A percentile compares a stretch with the other conserved stretches of the same genome.
Evolutionary conservation across 164 flowering plant genomes (phyloP).

Genomic region (Magnolia kwangsiensis): DNA sequence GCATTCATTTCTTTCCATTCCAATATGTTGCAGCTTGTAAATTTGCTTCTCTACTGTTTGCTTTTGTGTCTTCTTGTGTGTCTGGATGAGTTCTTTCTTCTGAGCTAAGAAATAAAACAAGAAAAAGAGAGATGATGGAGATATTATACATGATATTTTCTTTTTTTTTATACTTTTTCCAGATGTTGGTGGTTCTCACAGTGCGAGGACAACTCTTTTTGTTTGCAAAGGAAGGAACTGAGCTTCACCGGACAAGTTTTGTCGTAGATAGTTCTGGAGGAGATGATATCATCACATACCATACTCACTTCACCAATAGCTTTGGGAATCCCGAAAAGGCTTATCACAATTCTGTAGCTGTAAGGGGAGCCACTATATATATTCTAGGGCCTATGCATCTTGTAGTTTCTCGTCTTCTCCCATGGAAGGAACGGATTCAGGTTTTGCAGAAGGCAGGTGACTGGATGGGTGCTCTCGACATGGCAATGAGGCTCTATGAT

Average conservation of each 20-base stretch:
- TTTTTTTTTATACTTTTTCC: conserved; percentile 14
- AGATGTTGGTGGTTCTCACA: conserved; percentile 94
- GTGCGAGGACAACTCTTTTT: conserved; percentile 67
- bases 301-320: conserved; percentile 61
- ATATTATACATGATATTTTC: neutral
- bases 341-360: conserved; percentile 76
- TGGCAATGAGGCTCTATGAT: conserved; percentile 95
- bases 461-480: conserved; percentile 99
- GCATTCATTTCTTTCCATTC: neutral
- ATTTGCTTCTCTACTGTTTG: neutral
- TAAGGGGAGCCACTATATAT: conserved; percentile 85
- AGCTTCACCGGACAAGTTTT: conserved; percentile 85
- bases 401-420: conserved; percentile 82
- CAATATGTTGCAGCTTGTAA: conserved; percentile 1
- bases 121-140: neutral
- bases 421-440: conserved; percentile 95
- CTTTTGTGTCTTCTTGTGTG: neutral
- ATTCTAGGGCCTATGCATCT: conserved; percentile 75
- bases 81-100: neutral
- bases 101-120: no score
- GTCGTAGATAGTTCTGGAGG: conserved; percentile 53
- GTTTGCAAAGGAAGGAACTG: conserved; percentile 74
- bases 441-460: conserved; percentile 92
- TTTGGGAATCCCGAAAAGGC: conserved; percentile 96
- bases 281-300: conserved; percentile 74